phyloP scores from a whole-genome alignment of 768 basidiomycete genomes.

The Coprinopsis marcescibilis region DNA sequence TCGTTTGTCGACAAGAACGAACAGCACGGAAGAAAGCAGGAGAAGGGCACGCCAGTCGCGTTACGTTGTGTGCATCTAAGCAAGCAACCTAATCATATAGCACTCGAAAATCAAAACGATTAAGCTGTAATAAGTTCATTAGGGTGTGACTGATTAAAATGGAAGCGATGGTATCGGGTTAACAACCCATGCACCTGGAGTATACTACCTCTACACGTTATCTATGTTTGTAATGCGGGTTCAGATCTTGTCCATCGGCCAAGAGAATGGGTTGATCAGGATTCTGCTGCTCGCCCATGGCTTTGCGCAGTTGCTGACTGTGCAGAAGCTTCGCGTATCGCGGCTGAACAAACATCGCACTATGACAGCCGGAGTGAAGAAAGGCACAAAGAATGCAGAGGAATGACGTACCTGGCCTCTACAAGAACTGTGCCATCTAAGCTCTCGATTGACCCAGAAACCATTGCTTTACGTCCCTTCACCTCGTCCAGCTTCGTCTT shows the following conservation, averaged over 20 bases:
- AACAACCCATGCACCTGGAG: not conserved
- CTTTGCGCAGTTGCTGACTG: slow-evolving; percentile 49
- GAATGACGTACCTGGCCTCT: slow-evolving; percentile 64
- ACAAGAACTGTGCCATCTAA: slow-evolving; percentile 77
- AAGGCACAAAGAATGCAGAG: not conserved
- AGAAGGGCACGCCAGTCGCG: not conserved
- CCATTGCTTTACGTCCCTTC: slow-evolving; percentile 74
- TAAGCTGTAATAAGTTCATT: not conserved
- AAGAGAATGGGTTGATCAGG: slow-evolving; percentile 30
- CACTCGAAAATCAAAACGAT: not conserved
- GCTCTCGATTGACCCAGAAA: slow-evolving; percentile 70
- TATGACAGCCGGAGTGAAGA: slow-evolving; percentile 22
- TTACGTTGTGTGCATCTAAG: not conserved
- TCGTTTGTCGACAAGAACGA: no score
- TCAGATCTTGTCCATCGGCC: slow-evolving; percentile 34
- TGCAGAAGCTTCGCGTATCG: slow-evolving; percentile 77
- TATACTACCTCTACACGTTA: slow-evolving; percentile 7
- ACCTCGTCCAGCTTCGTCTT: slow-evolving; percentile 58
- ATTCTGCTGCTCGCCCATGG: slow-evolving; percentile 55
- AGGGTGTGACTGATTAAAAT: not conserved
- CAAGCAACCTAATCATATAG: not conserved
- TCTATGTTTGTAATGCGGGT: slow-evolving; percentile 20
- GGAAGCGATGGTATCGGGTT: not conserved
- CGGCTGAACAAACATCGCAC: slow-evolving; percentile 84
- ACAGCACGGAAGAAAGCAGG: not conserved